Evolutionary conservation across 257 asterid species (phyloP), one percentile per base, ranked within the genome.

Genomic region (Leonotis leonurus): DNA sequence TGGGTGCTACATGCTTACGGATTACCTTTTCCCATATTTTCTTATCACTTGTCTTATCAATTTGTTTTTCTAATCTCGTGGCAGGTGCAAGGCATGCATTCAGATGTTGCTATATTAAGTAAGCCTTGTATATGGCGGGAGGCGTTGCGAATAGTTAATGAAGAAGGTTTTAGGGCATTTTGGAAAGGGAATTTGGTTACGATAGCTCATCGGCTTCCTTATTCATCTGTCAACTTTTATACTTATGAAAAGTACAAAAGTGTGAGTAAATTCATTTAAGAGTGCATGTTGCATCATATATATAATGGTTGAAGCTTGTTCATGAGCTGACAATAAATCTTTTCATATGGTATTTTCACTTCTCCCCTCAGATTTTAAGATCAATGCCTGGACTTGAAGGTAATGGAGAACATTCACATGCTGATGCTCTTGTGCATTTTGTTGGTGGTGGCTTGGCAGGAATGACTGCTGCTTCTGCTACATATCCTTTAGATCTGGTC

Each of bases 101-200:
- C 98, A 8, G 94, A 90, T 60, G 95, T 77, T 59, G 84, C 91
- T 30, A 53, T 73, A 46, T 40, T 88, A 78, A 84, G 86, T 66
- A 90, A 85, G 52, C 89, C 96, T 49, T 62, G 88, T 27, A 69
- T 90, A 50, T 81, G 85, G 82, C 83, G 69, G 1, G 98, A 88
- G 76, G 95, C 96, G 12, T 1, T 79, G 36, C 83, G 91, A 6
- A 79, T 90, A 68, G 69, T 80, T 48, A 71, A 80, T 10, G 98
- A 88, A 71, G 98, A 85, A 70, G 98, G 96, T 39, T 80, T 90
- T 68, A 70, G 90, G 66, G 96, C 96, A 6, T 90, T 90, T 60
- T 90, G 98, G 98, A 90, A 82, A 79, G 98, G 98, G 65, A 90
- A 88, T 73, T 70, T 90, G 75, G 96, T 90, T 79, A 90, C 98